Base-by-base conservation (phyloP, 805 yeast genomes). In the Kodamaea kaohsiungensis region DNA sequence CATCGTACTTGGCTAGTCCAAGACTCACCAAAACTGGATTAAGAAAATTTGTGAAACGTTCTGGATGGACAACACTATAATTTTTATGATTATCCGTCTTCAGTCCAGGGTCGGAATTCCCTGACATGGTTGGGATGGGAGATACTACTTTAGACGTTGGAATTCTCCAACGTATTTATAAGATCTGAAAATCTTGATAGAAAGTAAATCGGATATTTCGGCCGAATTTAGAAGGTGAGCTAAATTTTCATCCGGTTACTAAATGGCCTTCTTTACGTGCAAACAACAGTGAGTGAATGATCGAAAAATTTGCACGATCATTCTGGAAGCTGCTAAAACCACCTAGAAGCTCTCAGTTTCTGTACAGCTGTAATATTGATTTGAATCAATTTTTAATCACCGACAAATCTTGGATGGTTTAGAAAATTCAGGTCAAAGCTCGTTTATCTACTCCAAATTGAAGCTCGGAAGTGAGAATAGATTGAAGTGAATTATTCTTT, bases 31-130 rank as follows among this genome's bases (percentile, higher is more conserved):
- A 60, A 54, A 82, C 75, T n/a, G 66, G 65, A 8, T 70, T 67
- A 8, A 81, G 83, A 3, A 82, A 69, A 10, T 64, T 65, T 2
- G 66, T 67, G 8, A 68, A 64, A 63, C 81, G 84, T 1, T 77
- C 71, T 1, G 87, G 86, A 12, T 88, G 73, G 27, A 77, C 80
- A 42, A 65, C 58, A 61, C 83, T 87, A 63, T 84, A 84, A 7
- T 72, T 61, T 8, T 66, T 54, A 57, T 83, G 87, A 63, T 84
- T 85, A 17, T 72, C 48, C 58, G 65, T 65, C 38, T 78, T 63
- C 1, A 87, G 82, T 2, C 72, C 70, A 8, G 70, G 17, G 54
- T 71, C 64, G 16, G 70, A 67, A 42, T 46, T 15, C 45, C 49
- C 53, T n/a, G 57, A 37, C 51, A 52, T 49, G 13, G 18, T 43